Evolutionary conservation across 2,329 filamentous ascomycete species (phyloP), one percentile per base, ranked within the genome.

Genomic region (Metarhizium sp.): DNA sequence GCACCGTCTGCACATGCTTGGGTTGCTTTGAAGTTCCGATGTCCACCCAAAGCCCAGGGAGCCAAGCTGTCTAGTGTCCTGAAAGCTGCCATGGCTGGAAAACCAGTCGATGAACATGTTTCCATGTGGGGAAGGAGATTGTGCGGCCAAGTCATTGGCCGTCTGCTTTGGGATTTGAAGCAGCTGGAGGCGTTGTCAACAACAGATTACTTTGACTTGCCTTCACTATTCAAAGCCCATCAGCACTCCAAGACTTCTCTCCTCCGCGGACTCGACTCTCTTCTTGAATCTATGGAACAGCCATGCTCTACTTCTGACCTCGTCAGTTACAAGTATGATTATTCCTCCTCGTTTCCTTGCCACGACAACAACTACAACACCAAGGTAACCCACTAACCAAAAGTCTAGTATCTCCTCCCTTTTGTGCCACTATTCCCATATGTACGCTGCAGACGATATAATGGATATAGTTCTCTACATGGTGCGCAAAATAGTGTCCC

Each of bases 141-240:
- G 10, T 67, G 63, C 38, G 58, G 59, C 4, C 65, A 67, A 50
- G 56, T 67, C 2, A 64, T 69, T 8, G 66, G 66, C 7, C 64
- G 66, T 5, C 57, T 68, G 14, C 60, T 69, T 0, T 67, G 64
- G 62, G 66, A 68, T 43, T 42, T 69, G 38, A 66, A 64, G 46
- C 61, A 67, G 51, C 55, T 67, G 16, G 62, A 67, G 45, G 60
- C 62, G 8, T 55, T 67, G 6, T 60, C 65, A 18, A 63, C 60
- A 14, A 46, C 64, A 2, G 59, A 61, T 4, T 60, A 62, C 43
- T 61, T 67, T 58, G 63, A 63, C 6, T 62, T 67, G 49, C 54
- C 63, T 0, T 58, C 61, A 10, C 53, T 67, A 14, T 59, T 61
- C 8, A 60, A 58, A 8, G 62, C 61, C 1, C 62, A 67, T 13